Evolutionary conservation across 2,329 filamentous ascomycete species (phyloP).

Genomic region (Neurospora sp.): DNA sequence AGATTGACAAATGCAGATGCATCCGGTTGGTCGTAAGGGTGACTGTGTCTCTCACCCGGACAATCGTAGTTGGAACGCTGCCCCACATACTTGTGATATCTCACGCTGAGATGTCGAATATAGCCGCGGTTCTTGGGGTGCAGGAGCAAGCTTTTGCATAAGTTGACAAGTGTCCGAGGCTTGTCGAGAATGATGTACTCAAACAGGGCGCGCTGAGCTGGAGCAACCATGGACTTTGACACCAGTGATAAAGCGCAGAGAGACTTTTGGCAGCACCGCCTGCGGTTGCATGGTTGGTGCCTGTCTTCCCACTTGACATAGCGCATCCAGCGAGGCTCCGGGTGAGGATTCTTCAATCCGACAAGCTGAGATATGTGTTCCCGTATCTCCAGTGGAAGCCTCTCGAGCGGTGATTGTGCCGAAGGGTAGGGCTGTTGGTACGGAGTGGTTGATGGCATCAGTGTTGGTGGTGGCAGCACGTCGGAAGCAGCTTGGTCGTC

Average conservation of each 20-base stretch:
- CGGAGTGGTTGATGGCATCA: neutral
- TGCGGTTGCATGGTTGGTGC: neutral
- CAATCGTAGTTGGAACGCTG: fast-evolving
- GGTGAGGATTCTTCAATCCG: neutral
- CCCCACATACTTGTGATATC: neutral
- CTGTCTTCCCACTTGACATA: neutral
- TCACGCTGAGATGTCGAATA: neutral
- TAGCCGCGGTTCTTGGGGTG: neutral
- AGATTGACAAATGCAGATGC: neutral
- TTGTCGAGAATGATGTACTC: neutral
- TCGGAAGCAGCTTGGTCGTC: neutral
- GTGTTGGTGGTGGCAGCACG: neutral
- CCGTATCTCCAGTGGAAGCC: neutral
- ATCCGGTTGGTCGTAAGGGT: neutral
- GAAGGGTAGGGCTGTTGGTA: neutral
- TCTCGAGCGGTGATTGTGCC: neutral
- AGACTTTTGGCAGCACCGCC: neutral
- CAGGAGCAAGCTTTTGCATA: neutral
- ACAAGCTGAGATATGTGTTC: neutral
- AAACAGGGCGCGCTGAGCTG: neutral
- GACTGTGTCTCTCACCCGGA: neutral
- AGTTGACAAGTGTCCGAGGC: neutral
- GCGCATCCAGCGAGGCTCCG: neutral
- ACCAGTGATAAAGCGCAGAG: neutral
- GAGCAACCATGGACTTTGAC: neutral